Evolutionary conservation across 2,329 filamentous ascomycete species (phyloP), one percentile per base, ranked within the genome.

Genomic region (Phyllosticta capitalensis): DNA sequence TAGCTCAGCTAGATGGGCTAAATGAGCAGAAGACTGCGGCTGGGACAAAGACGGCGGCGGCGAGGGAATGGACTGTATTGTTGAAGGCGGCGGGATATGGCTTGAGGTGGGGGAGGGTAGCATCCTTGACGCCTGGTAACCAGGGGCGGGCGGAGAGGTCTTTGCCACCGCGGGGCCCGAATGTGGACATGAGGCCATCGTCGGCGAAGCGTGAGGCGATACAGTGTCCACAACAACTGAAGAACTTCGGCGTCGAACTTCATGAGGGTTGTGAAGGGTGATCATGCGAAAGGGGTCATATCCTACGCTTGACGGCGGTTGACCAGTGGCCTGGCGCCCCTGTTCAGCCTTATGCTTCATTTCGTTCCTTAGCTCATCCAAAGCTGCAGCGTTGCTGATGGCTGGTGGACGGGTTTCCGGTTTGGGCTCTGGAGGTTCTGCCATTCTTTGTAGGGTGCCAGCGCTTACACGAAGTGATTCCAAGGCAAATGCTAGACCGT

Each of bases 1-100:
- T 7, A 83, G 71, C 55, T 79, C 76, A 55, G 78, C 74, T 20
- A 79, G 67, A 59, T 78, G 75, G 17, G 69, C 68, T 19, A 67
- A 63, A 45, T 75, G 73, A 19, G 72, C 72, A 7, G 73, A 65
- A 12, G 58, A 55, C 17, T 53, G 48, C 21, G 54, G 53, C 14
- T 59, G 58, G 10, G 56, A 52, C 26, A 54, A 54, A 20, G 58
- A 56, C 28, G 58, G 52, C 20, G 59, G 48, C 10, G 55, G 38
- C n/a, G 55, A 58, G 1, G 59, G 24, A 19, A 56, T 19, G 17
- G 59, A 38, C 17, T 67, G 67, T 22, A 65, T 50, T 12, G 66
- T 57, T 12, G 65, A 61, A 6, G 63, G 59, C 48, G 68, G 65
- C 19, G 69, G 64, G 19, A 68, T 67, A 49, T 64, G 67, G 49